A percentile compares a stretch with the other conserved stretches of the same genome.
Evolutionary conservation across 768 basidiomycete genomes (phyloP).

Genomic region (Cystofilobasidium ferigula): DNA sequence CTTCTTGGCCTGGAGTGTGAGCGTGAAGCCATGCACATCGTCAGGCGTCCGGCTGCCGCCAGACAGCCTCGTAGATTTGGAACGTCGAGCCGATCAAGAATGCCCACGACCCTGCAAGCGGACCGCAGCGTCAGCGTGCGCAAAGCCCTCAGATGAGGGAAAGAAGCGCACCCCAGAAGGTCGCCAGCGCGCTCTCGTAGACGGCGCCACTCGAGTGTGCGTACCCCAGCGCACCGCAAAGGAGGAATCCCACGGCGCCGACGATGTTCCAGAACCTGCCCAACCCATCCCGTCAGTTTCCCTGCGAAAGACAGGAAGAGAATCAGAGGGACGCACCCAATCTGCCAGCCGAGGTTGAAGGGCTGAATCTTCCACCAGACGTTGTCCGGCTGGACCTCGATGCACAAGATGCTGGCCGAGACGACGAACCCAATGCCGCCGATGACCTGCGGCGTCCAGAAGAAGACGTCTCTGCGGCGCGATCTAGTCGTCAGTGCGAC

Average conservation of each 20-base stretch:
- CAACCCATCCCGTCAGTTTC: background rate
- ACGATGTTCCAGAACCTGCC: conserved; percentile 49
- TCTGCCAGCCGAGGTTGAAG: conserved; percentile 48
- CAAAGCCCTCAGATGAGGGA: background rate
- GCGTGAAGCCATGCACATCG: too few relatives aligned
- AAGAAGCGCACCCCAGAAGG: conserved; percentile 43
- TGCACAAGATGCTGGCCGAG: conserved; percentile 43
- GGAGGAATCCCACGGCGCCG: conserved; percentile 50
- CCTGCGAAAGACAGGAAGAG: background rate
- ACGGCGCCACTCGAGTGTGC: conserved; percentile 37
- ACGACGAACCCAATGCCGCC: conserved; percentile 54
- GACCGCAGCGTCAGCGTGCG: background rate
- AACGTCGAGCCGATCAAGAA: conserved; percentile 52
- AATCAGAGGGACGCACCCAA: conserved; percentile 40
- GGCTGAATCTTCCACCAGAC: conserved; percentile 48
- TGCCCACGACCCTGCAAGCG: conserved; percentile 42
- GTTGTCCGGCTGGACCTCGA: conserved; percentile 46
- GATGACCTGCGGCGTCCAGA: conserved; percentile 55
- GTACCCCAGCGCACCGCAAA: conserved; percentile 52
- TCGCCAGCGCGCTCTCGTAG: conserved; percentile 49
- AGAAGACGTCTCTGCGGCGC: conserved; percentile 42
- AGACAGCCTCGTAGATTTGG: conserved; percentile 46
- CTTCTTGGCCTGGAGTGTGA: background rate
- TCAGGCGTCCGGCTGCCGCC: background rate
- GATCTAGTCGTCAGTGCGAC: background rate